Base-by-base conservation (phyloP, 257 asterid species). In the Solanum dulcamara region DNA sequence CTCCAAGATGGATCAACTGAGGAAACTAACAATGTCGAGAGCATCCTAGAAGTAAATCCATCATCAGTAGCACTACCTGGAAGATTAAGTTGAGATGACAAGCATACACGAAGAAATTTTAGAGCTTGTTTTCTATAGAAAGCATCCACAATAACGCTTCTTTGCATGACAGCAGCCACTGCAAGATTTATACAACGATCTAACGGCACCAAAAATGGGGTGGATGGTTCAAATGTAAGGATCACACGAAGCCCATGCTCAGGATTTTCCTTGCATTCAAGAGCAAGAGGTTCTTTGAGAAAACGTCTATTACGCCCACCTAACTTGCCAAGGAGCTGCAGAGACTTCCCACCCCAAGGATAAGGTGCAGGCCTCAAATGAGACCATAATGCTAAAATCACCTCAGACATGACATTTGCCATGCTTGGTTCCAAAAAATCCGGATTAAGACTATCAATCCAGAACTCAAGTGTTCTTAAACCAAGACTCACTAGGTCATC, bases 361-460 rank as follows among this genome's bases (percentile, higher is more conserved):
- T 97, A 95, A 15, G 98, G 97, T 72, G 96, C 90, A 85, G 99
- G 99, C 88, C 94, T 92, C 89, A 97, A 92, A 92, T 95, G 99
- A 89, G 97, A 97, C 98, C 99, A 97, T 68, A 97, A 89, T 26
- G 98, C 98, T 89, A 95, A 90, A 92, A 97, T 97, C 91, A 97
- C 98, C 91, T 95, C 99, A 87, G 98, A 94, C 97, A 95, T 97
- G 84, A 95, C 98, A 90, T 94, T 97, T 83, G 99, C 99, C 99
- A 97, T 97, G 89, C 98, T 97, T 81, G 99, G 99, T 90, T 97
- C 99, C 87, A 97, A 87, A 88, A 97, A 97, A 87, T 97, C 99
- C 88, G 99, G 99, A 89, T 97, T 97, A 91, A 97, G 91, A 93
- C 99, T 97, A 90, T 97, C 99, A 85, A 97, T 95, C 99, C 99